Evolutionary conservation across 352 stramenopile species (phyloP), one percentile per base, ranked within the genome.

Genomic region (Phytophthora melonis): DNA sequence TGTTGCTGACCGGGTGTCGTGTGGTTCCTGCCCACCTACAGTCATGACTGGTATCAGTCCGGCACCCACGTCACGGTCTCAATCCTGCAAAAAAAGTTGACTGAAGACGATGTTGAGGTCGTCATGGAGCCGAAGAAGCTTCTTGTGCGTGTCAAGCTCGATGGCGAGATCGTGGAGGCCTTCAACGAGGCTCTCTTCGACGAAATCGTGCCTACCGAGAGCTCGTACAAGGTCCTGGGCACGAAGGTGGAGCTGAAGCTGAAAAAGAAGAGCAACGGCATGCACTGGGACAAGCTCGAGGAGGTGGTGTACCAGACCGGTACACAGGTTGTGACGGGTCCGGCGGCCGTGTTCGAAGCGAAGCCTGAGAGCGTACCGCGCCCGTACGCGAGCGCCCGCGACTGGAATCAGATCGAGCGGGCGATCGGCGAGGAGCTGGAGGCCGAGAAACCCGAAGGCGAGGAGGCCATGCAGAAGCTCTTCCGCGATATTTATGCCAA

Each of bases 401-500:
- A 98, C 72, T 98, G 93, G 93, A 93, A 96, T 58, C 78, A 87
- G 58, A 95, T 98, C 56, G 92, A 96, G 55, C 91, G 89, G 30
- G 74, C 79, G 14, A 87, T 98, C 21, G 78, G 72, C 27, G 82
- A 97, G 43, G 89, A 97, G 66, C 75, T 97, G 14, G 88, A 96
- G 59, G 69, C 78, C 6, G 92, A 97, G 58, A 98, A 98, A 68
- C 92, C 92, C 7, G 93, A 98, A 68, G 93, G 93, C 54, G 93
- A 98, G 56, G 93, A 97, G 45, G 93, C 93, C 16, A 91, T 98
- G 83, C 89, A 97, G 62, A 95, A 97, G 62, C 87, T 98, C 10
- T 98, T 98, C 75, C 81, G 81, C 27, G 88, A 98, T 82, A 98
- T 98, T 80, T 98, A 98, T 84, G 80, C 86, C 72, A 97, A 97